Evolutionary conservation across 192 early-diverging fungal species (phyloP), one percentile per base, ranked within the genome.

Genomic region (Entomortierella lignicola): DNA sequence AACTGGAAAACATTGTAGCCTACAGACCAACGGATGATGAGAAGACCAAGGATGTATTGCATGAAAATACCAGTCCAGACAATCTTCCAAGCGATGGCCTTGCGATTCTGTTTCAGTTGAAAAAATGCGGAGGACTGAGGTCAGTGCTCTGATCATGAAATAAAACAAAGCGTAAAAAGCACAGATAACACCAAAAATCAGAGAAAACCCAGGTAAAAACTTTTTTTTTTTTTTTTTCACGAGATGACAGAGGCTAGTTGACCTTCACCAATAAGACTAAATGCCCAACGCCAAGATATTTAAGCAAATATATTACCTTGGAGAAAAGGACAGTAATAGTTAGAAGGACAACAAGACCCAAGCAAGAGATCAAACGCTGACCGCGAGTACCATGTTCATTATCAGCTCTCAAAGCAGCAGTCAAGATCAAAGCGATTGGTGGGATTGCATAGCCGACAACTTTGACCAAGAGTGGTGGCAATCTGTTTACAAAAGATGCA

Each of bases 21-120:
- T 68, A 88, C 87, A 30, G 73, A 57, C 50, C 92, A 92, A 56
- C 90, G 87, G 74, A 93, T 84, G 44, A 95, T 91, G 60, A 96
- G 86, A 47, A 95, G 85, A 34, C 90, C 95, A 57, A 97, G 74
- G 42, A 94, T 63, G 74, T 92, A 93, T 84, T 97, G 94, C 69
- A 93, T 50, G 26, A 94, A 79, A 50, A 91, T 80, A 21, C 92
- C 94, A 51, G 89, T 87, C 31, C 85, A 73, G 21, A 96, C 89
- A 8, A 92, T 94, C 75, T 87, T 88, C 91, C 93, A 93, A 51
- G 88, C 84, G 66, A 97, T 90, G 23, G 82, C 77, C 34, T 70
- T 83, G 54, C 83, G 88, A 69, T 93, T 83, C 74, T 77, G 44
- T 56, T 25, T 8, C n/a, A 3, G 23, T 41, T 2, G 18, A 31